phyloP scores from a whole-genome alignment of 345 rosid species.

The Aquilaria yunnanensis region DNA sequence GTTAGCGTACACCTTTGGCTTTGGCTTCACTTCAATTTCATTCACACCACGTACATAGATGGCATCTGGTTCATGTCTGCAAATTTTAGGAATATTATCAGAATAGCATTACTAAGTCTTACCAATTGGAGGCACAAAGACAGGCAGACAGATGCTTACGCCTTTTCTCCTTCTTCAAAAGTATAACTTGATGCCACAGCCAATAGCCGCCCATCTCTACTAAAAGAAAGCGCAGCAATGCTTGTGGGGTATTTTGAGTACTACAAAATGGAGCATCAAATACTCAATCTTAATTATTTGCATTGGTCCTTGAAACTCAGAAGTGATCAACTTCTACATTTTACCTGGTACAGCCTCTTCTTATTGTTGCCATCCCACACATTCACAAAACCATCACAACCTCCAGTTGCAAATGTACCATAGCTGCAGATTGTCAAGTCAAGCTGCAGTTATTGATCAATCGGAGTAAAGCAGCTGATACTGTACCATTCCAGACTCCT shows the following conservation, averaged over 20 bases:
- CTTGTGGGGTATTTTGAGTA: constrained; percentile 91
- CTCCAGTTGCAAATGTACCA: constrained; percentile 99
- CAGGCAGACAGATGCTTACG: constrained; percentile 41
- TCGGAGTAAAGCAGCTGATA: background rate
- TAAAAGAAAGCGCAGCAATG: constrained; percentile 88
- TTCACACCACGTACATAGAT: constrained; percentile 81
- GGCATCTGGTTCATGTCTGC: constrained; percentile 93
- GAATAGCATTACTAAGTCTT: background rate
- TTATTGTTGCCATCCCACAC: constrained; percentile 99
- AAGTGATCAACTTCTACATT: background rate
- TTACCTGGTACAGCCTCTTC: constrained; percentile 96
- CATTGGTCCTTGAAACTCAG: background rate
- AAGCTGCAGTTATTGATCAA: constrained; percentile 6
- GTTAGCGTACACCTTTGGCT: constrained; percentile 79
- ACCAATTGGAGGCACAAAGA: background rate
- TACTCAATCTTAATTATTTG: background rate
- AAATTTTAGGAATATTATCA: constrained; percentile 14
- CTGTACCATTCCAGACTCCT: too few relatives aligned
- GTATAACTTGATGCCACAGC: constrained; percentile 99
- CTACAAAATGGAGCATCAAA: constrained; percentile 34
- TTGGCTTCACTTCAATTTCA: constrained; percentile 96
- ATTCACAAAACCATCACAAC: constrained; percentile 96
- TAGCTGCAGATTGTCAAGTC: constrained; percentile 43
- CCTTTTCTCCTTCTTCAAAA: constrained; percentile 91
- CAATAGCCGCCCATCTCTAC: constrained; percentile 88